These are phyloP conservation scores for Schrenkiella parvula DNA, from an alignment of 345 rosid species.

Conservation along the genomic window DNA sequence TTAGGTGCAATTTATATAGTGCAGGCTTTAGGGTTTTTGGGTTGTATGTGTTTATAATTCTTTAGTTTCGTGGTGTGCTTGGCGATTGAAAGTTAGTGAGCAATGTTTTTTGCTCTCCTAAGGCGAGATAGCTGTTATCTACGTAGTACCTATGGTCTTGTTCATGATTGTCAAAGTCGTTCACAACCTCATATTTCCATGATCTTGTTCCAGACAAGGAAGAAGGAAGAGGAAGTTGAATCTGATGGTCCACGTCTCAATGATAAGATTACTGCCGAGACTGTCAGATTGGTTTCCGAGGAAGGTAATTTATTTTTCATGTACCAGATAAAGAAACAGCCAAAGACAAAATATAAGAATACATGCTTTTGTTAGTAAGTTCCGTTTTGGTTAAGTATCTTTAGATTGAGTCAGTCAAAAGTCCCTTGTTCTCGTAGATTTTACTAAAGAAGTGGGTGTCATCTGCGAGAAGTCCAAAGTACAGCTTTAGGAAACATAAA, in stretches of 20 bases:
- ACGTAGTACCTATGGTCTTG: not conserved
- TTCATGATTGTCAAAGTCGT: not conserved
- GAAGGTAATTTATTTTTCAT: slow-evolving; percentile 15
- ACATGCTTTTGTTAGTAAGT: not conserved
- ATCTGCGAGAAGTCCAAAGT: not conserved
- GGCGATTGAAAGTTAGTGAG: not conserved
- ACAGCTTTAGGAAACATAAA: not conserved
- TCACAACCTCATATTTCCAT: not conserved
- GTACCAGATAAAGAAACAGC: not conserved
- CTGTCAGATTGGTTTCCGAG: slow-evolving; percentile 29
- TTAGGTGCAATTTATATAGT: not conserved
- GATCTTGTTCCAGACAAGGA: slow-evolving; percentile 20
- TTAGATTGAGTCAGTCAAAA: not conserved
- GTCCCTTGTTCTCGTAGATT: not conserved
- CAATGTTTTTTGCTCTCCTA: not conserved
- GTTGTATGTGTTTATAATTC: not conserved
- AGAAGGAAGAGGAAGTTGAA: slow-evolving; percentile 17
- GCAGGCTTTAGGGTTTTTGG: not conserved
- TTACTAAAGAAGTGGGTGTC: not conserved
- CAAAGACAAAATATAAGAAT: not conserved
- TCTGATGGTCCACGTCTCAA: slow-evolving; percentile 37
- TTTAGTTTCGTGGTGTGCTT: not conserved
- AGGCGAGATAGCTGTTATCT: not conserved
- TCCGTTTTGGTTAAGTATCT: not conserved
- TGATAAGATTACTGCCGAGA: slow-evolving; percentile 29